Percentiles rank a stretch among this genome's conserved stretches.
Conservation (phyloP, 371 early-diverging fungal genomes). For the Mortierella sp. region DNA sequence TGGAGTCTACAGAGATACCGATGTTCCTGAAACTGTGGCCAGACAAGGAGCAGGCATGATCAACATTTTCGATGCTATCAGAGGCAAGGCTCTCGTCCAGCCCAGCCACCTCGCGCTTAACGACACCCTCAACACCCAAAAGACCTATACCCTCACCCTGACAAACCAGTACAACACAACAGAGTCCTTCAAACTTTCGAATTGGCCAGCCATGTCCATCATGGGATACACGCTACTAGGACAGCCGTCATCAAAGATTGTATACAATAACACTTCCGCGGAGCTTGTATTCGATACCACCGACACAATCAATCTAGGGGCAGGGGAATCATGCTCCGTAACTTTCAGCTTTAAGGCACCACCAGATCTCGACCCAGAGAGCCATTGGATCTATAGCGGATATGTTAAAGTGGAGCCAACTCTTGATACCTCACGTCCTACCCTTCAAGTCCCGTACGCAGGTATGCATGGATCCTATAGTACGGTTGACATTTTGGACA, state of each 20-base stretch:
- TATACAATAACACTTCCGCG: conserved; percentile 15
- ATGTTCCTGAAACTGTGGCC: conserved; percentile 56
- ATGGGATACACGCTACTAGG: conserved; percentile 52
- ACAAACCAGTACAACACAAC: conserved; percentile 64
- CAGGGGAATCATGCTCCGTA: conserved; percentile 14
- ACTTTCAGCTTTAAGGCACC: conserved; percentile 19
- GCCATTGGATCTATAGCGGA: conserved; percentile 47
- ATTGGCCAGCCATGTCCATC: conserved; percentile 58
- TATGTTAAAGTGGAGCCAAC: conserved; percentile 33
- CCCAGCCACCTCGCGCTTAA: conserved; percentile 76
- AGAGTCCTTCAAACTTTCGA: conserved; percentile 61
- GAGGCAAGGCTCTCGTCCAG: conserved; percentile 58
- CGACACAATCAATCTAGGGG: conserved; percentile 1
- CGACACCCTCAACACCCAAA: conserved; percentile 59
- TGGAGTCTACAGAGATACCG: conserved; percentile 42
- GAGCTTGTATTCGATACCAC: background rate
- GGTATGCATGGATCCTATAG: conserved; percentile 45
- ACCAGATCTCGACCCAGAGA: conserved; percentile 8
- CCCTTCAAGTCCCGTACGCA: conserved; percentile 34
- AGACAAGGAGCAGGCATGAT: conserved; percentile 82
- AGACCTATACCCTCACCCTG: conserved; percentile 61
- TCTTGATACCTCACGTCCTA: conserved; percentile 12
- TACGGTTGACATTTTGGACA: conserved; percentile 37
- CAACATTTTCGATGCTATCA: conserved; percentile 68
- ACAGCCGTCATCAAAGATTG: conserved; percentile 24